Percentiles rank a stretch among this genome's conserved stretches.
These are phyloP conservation scores for Candolleomyces efflorescens DNA, from an alignment of 768 basidiomycete genomes.

Conservation along the genomic window DNA sequence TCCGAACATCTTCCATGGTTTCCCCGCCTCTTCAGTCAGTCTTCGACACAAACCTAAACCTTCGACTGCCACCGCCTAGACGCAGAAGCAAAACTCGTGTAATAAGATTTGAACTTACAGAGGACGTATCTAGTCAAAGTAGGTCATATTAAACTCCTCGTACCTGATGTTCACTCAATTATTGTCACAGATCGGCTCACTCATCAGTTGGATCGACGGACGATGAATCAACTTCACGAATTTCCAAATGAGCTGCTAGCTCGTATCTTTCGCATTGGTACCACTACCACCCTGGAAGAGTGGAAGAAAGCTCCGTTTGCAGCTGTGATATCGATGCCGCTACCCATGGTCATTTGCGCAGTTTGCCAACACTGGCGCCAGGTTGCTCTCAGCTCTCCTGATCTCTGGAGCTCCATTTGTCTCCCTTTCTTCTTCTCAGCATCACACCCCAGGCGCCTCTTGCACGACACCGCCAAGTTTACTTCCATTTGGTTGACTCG, in stretches of 20 bases:
- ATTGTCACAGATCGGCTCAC: neutral
- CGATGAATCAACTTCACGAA: slow-evolving; percentile 1
- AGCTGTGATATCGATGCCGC: neutral
- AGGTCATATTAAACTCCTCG: neutral
- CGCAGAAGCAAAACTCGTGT: neutral
- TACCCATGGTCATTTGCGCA: slow-evolving; percentile 32
- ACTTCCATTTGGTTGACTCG: slow-evolving; percentile 8
- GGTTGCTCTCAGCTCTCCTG: slow-evolving; percentile 28
- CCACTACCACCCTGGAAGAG: neutral
- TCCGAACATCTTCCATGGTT: slow-evolving; percentile 2
- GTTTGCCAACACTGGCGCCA: slow-evolving; percentile 40
- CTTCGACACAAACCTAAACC: neutral
- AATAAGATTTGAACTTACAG: neutral
- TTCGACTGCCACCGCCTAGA: neutral
- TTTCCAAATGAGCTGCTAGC: slow-evolving; percentile 4
- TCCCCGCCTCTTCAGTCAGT: neutral
- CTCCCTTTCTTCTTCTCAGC: slow-evolving; percentile 1
- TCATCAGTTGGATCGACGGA: too few species aligned
- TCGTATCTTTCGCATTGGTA: neutral
- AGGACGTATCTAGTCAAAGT: neutral
- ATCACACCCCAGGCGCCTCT: neutral
- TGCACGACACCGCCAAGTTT: slow-evolving; percentile 4
- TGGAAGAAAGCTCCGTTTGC: neutral
- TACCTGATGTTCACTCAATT: neutral
- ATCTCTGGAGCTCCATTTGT: slow-evolving; percentile 35